A percentile compares a stretch with the other conserved stretches of the same genome.
Evolutionary conservation across 2,329 filamentous ascomycete species (phyloP).

Genomic region (Canariomyces notabilis): DNA sequence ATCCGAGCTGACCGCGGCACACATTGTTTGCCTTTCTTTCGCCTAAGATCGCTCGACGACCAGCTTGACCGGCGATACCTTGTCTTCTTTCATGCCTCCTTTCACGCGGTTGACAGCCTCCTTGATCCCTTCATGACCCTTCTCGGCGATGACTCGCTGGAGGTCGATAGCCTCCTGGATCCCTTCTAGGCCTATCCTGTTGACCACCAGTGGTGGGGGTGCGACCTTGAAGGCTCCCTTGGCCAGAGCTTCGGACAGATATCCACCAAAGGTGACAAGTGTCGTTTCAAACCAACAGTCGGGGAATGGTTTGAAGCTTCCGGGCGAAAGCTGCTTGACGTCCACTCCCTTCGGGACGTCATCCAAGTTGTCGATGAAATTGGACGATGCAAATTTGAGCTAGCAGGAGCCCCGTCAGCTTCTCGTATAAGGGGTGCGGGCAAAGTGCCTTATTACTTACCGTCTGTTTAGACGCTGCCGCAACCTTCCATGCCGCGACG

Average conservation of each 20-base stretch:
- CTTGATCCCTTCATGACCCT: conserved; percentile 11
- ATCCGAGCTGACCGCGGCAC: too few relatives aligned
- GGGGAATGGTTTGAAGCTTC: conserved; percentile 6
- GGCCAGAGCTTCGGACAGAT: conserved; percentile 11
- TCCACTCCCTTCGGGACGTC: conserved; percentile 9
- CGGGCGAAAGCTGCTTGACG: not conserved
- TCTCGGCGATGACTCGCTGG: not conserved
- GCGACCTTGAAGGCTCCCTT: conserved; percentile 10
- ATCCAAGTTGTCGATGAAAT: conserved; percentile 8
- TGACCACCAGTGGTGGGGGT: conserved; percentile 9
- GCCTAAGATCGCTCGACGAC: conserved; percentile 11
- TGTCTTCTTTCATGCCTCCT: not conserved
- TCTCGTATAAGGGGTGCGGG: too few relatives aligned
- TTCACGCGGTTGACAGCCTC: conserved; percentile 4
- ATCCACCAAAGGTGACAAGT: conserved; percentile 12
- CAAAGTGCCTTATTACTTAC: too few relatives aligned
- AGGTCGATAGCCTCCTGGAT: conserved; percentile 14
- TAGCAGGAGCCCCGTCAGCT: not conserved
- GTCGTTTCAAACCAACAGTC: conserved; percentile 3
- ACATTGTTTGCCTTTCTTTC: too few relatives aligned
- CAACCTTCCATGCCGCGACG: conserved; percentile 9
- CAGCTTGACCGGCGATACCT: conserved; percentile 8
- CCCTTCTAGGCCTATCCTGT: conserved; percentile 12
- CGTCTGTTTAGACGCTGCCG: conserved; percentile 13
- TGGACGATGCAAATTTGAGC: conserved; percentile 8